phyloP scores from a whole-genome alignment of 2,329 filamentous ascomycete species.

The Ceratocystis alfenasii region DNA sequence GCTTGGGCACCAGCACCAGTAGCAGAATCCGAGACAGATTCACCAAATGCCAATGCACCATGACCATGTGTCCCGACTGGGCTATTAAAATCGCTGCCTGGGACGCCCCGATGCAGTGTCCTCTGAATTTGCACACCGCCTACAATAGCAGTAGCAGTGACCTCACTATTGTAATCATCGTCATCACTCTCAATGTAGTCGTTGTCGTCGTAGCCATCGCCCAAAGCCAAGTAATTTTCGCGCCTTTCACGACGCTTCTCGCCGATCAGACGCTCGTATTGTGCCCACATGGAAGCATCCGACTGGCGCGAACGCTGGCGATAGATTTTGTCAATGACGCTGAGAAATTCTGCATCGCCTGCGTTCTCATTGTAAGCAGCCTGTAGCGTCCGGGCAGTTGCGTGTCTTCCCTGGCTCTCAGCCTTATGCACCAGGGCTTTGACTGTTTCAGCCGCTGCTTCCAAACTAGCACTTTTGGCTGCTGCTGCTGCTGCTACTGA shows the following conservation, averaged over 20 bases:
- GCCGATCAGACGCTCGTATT: slow-evolving; percentile 41
- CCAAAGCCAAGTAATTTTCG: slow-evolving; percentile 29
- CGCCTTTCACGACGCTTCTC: slow-evolving; percentile 47
- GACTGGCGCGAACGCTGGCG: slow-evolving; percentile 48
- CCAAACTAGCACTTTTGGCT: slow-evolving; percentile 17
- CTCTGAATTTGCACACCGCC: neutral
- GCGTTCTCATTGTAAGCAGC: slow-evolving; percentile 48
- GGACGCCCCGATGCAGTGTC: neutral
- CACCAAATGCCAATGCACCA: neutral
- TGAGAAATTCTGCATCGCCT: slow-evolving; percentile 40
- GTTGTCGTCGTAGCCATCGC: slow-evolving; percentile 1
- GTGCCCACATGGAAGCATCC: slow-evolving; percentile 37
- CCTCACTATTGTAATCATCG: neutral
- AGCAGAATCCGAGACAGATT: neutral
- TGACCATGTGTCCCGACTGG: neutral
- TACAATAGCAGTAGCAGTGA: neutral
- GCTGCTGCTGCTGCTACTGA: slow-evolving; percentile 22
- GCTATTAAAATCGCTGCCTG: neutral
- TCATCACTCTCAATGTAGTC: neutral
- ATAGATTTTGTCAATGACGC: slow-evolving; percentile 47
- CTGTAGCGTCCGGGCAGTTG: slow-evolving; percentile 50
- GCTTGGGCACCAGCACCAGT: neutral
- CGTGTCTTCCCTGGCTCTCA: slow-evolving; percentile 44
- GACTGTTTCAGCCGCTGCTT: slow-evolving; percentile 28
- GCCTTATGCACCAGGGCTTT: slow-evolving; percentile 48